phyloP scores from a whole-genome alignment of 441 rosid species.

The Gossypium schwendimanii region DNA sequence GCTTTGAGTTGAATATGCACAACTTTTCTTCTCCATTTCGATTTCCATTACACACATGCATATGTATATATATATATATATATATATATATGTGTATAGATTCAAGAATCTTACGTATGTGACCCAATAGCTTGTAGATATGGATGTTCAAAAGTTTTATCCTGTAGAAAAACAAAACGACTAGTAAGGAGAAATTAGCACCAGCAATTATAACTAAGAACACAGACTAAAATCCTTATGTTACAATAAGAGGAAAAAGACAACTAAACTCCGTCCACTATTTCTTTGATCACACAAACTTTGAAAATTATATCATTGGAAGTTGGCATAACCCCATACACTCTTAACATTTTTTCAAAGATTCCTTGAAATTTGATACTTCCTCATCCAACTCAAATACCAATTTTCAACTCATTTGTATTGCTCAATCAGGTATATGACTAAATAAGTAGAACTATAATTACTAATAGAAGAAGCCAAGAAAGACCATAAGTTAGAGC shows the following conservation, averaged over 20 bases:
- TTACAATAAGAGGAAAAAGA: neutral
- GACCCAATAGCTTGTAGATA: conserved; percentile 92
- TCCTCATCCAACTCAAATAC: conserved; percentile 2
- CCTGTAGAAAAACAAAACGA: conserved; percentile 42
- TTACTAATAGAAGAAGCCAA: neutral
- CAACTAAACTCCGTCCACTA: neutral
- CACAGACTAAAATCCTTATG: neutral
- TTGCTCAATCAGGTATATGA: neutral
- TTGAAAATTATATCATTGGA: neutral
- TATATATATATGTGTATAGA: neutral
- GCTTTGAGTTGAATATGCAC: no score
- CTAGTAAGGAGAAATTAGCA: conserved; percentile 13
- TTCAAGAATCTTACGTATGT: conserved; percentile 61
- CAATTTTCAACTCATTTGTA: neutral
- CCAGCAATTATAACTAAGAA: neutral
- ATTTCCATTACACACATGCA: neutral
- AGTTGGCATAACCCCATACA: neutral
- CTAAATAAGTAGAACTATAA: neutral
- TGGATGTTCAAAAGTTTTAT: conserved; percentile 90
- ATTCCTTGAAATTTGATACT: neutral
- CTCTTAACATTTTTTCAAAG: neutral
- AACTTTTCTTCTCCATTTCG: no score
- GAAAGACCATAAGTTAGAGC: neutral
- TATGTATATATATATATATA: neutral
- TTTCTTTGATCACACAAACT: neutral